Evolutionary conservation across 495 filamentous ascomycete genomes (phyloP).

Genomic region (Baudoinia panamericana): DNA sequence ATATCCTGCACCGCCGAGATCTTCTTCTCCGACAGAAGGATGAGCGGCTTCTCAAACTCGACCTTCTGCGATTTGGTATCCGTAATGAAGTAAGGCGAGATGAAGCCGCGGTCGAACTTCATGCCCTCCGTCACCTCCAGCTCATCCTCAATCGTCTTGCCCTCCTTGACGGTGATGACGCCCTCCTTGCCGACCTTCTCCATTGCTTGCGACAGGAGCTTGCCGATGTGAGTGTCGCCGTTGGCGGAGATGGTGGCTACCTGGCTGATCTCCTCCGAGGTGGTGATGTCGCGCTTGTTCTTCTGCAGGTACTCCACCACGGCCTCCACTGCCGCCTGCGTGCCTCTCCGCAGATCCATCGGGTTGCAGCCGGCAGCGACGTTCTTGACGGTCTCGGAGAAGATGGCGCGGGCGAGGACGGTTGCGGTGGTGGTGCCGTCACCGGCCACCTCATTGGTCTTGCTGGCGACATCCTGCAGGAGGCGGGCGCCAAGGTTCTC

Average conservation of each 20-base stretch:
- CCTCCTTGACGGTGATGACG: conserved; percentile 99
- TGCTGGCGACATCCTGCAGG: conserved; percentile 94
- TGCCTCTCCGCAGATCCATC: conserved; percentile 94
- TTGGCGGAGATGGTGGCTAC: conserved; percentile 97
- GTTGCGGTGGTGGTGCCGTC: conserved; percentile 97
- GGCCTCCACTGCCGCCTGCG: conserved; percentile 87
- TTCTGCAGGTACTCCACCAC: conserved; percentile 85
- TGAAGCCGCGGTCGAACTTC: conserved; percentile 97
- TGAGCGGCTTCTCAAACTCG: conserved; percentile 97
- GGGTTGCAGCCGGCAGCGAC: conserved; percentile 98
- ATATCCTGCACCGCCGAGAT: conserved; percentile 98
- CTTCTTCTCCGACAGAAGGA: conserved; percentile 99
- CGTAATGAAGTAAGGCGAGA: conserved; percentile 99
- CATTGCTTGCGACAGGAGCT: conserved; percentile 94
- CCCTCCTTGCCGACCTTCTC: conserved; percentile 99
- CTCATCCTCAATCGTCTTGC: conserved; percentile 96
- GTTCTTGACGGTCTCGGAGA: conserved; percentile 99
- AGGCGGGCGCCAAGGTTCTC: conserved; percentile 96
- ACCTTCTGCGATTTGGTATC: conserved; percentile 97
- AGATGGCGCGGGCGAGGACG: conserved; percentile 93
- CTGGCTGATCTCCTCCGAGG: conserved; percentile 91
- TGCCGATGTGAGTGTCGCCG: conserved; percentile 89
- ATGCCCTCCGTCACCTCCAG: conserved; percentile 98
- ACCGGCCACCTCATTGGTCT: conserved; percentile 98
- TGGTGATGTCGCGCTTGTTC: conserved; percentile 95